phyloP scores from a whole-genome alignment of 2,329 filamentous ascomycete genomes.

The Gnomoniopsis smithogilvyi region DNA sequence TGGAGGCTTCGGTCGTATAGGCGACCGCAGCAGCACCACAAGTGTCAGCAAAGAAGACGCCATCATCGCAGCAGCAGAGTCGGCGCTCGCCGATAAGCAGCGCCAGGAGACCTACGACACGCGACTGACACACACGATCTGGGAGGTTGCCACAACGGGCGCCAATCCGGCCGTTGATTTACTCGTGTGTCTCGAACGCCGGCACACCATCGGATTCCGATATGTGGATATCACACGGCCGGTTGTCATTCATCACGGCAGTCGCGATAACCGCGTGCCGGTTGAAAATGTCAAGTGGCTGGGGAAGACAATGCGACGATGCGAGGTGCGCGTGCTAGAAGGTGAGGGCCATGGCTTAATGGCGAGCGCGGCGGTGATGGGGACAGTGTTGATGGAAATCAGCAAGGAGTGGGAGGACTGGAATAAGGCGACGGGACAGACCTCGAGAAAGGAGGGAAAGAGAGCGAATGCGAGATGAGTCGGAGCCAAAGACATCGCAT shows the following conservation, averaged over 20 bases:
- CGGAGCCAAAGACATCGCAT: not conserved
- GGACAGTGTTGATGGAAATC: conserved; percentile 90
- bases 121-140: conserved; percentile 87
- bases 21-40: conserved; percentile 6
- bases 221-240: conserved; percentile 93
- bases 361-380: conserved; percentile 93
- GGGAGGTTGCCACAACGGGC: conserved; percentile 85
- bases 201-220: conserved; percentile 89
- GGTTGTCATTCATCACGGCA: conserved; percentile 92
- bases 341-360: conserved; percentile 94
- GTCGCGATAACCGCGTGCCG: conserved; percentile 84
- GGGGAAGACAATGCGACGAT: conserved; percentile 87
- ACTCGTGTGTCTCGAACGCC: conserved; percentile 85
- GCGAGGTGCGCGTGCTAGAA: conserved; percentile 86
- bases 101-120: conserved; percentile 75
- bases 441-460: conserved; percentile 2
- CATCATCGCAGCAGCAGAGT: conserved; percentile 51
- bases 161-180: conserved; percentile 94
- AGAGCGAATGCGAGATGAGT: conserved; percentile 8
- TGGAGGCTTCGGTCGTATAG: conserved; percentile 5
- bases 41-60: conserved; percentile 21
- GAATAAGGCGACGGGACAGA: conserved; percentile 53
- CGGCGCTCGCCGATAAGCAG: conserved; percentile 65
- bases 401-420: conserved; percentile 91
- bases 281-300: conserved; percentile 96